Conservation (phyloP, 192 early-diverging fungal species). For the Rhizoclosmatium globosum region DNA sequence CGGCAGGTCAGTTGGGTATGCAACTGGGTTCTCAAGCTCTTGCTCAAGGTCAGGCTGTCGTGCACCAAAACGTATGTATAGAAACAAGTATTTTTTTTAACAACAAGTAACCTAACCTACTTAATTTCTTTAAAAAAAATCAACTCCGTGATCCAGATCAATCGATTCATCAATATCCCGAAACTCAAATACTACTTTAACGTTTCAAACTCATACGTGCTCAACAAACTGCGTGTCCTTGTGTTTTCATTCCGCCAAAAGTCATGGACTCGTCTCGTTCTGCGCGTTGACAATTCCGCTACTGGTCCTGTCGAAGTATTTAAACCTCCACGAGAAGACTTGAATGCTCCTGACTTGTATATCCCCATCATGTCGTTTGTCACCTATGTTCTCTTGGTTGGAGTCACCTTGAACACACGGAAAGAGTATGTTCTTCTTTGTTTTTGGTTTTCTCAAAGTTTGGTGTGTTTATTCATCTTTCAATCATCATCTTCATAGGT, state of each 20-base stretch:
- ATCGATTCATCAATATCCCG: conserved; percentile 83
- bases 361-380: conserved; percentile 96
- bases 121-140: neutral
- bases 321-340: conserved; percentile 89
- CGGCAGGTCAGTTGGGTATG: conserved; percentile 87
- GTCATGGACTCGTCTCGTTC: conserved; percentile 80
- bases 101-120: too few species aligned
- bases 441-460: neutral
- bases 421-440: conserved; percentile 51
- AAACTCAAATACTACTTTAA: conserved; percentile 94
- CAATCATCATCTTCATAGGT: conserved; percentile 53
- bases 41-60: conserved; percentile 81
- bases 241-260: conserved; percentile 91
- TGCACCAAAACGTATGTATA: conserved; percentile 86
- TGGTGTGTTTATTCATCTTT: neutral
- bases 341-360: conserved; percentile 96
- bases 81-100: neutral
- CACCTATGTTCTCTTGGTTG: conserved; percentile 87
- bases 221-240: conserved; percentile 84
- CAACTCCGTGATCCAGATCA: conserved; percentile 59
- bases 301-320: conserved; percentile 69
- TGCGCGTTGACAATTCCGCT: conserved; percentile 70
- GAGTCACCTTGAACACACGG: conserved; percentile 67
- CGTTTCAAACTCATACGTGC: conserved; percentile 93
- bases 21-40: conserved; percentile 89